phyloP scores from a whole-genome alignment of 768 basidiomycete genomes.

The Royoungia palumana region DNA sequence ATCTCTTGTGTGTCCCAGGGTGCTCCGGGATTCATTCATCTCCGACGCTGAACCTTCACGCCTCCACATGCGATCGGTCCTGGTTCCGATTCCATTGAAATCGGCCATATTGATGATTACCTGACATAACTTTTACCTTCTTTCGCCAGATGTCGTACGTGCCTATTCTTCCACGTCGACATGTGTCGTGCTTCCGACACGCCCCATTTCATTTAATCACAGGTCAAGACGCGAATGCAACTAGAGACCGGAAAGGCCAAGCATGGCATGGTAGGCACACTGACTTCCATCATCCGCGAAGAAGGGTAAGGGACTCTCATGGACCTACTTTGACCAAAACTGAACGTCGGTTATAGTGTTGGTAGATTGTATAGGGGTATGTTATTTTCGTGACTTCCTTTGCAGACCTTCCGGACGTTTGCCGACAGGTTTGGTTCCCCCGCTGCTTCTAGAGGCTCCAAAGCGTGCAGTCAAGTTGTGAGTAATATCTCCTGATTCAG shows the following conservation, averaged over 20 bases:
- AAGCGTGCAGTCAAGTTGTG: constrained; percentile 97
- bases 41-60: too few species aligned
- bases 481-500: constrained; percentile 22
- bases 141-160: constrained; percentile 76
- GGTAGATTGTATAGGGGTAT: constrained; percentile 87
- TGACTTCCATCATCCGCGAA: constrained; percentile 76
- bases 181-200: neutral
- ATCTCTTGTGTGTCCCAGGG: too few species aligned
- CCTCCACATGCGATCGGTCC: too few species aligned
- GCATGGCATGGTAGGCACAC: constrained; percentile 77
- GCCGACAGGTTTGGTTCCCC: constrained; percentile 80
- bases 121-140: constrained; percentile 7
- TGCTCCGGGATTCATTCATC: too few species aligned
- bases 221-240: constrained; percentile 99
- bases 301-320: constrained; percentile 68
- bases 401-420: neutral
- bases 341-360: constrained; percentile 39
- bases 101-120: too few species aligned
- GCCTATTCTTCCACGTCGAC: neutral
- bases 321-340: neutral
- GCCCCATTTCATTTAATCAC: constrained; percentile 11
- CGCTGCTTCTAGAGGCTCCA: constrained; percentile 92
- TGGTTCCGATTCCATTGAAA: too few species aligned
- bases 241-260: constrained; percentile 80
- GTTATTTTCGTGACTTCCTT: neutral